Percentiles rank a stretch among this genome's conserved stretches.
phyloP scores from a whole-genome alignment of 1,139 yeast genomes.

The Blastobotrys persicus region DNA sequence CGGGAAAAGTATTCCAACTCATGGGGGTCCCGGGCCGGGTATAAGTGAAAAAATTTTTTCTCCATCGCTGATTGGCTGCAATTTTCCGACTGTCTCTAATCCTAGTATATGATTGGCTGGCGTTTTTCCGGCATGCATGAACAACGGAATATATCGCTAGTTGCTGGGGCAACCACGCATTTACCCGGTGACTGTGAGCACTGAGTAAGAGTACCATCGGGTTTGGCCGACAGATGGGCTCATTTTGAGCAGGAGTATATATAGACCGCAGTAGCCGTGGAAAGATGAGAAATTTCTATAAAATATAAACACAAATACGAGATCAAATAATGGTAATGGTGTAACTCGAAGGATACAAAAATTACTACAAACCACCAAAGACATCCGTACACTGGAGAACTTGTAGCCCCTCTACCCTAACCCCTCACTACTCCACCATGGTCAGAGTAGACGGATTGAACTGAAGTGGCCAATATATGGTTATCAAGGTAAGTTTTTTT shows the following conservation, averaged over 20 bases:
- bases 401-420: not conserved
- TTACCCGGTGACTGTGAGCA: not conserved
- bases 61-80: not conserved
- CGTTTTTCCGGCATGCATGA: not conserved
- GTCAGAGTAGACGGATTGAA: not conserved
- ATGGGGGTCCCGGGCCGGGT: not conserved
- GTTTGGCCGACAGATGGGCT: not conserved
- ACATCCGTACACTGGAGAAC: not conserved
- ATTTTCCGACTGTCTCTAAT: not conserved
- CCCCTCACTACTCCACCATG: not conserved
- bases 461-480: not conserved
- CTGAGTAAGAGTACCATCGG: not conserved
- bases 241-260: not conserved
- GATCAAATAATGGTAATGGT: not conserved
- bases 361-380: not conserved
- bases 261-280: not conserved
- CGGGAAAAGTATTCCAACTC: too few relatives aligned
- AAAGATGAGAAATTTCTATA: too few relatives aligned
- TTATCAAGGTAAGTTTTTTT: too few relatives aligned
- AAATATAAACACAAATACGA: not conserved
- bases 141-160: not conserved
- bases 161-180: not conserved
- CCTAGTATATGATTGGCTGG: not conserved
- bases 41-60: not conserved
- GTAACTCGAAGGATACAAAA: not conserved